These are phyloP conservation scores for Pseudogymnoascus sp. DNA, from an alignment of 2,329 filamentous ascomycete species.

Conservation along the genomic window DNA sequence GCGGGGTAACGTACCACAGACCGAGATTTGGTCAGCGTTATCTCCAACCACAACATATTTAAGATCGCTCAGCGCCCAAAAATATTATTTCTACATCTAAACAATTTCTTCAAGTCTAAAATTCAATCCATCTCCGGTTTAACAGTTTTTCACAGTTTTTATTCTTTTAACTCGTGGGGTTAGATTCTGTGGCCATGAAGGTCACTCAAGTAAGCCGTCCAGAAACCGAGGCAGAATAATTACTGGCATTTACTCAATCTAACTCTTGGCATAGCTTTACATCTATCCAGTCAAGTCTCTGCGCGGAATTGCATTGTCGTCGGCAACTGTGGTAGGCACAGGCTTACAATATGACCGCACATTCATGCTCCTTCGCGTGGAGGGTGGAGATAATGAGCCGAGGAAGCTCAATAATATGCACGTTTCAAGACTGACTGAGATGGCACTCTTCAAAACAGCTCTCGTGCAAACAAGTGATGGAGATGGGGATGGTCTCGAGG, in stretches of 20 bases:
- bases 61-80: neutral
- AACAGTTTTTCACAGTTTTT: neutral
- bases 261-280: conserved; percentile 46
- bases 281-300: conserved; percentile 70
- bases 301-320: conserved; percentile 50
- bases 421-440: conserved; percentile 49
- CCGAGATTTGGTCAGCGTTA: neutral
- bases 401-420: conserved; percentile 45
- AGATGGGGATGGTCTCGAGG: conserved; percentile 18
- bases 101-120: neutral
- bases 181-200: conserved; percentile 14
- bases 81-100: neutral
- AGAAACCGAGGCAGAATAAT: neutral
- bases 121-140: too few relatives aligned
- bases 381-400: conserved; percentile 31
- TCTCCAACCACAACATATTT: neutral
- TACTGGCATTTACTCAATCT: neutral
- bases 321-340: conserved; percentile 50
- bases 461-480: conserved; percentile 36
- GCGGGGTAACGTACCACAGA: neutral
- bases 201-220: conserved; percentile 21
- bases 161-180: neutral
- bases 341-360: conserved; percentile 61
- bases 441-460: conserved; percentile 58
- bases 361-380: conserved; percentile 61